Percentiles rank a stretch among this genome's conserved stretches.
Conservation (phyloP, 1,284 basidiomycete species). For the Cutaneotrichosporon dermatis region DNA sequence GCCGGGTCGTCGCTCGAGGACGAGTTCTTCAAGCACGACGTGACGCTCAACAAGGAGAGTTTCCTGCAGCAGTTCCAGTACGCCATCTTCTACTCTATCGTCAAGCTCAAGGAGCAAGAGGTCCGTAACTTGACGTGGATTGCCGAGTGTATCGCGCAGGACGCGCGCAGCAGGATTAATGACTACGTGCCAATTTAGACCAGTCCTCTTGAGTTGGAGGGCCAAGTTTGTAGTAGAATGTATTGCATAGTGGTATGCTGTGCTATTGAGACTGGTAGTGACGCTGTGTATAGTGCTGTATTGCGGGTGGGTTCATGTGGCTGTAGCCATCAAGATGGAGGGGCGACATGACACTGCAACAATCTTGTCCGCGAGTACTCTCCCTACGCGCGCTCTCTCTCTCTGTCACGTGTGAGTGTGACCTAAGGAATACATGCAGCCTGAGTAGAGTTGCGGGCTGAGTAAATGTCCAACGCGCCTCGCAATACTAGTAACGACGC, state of each 20-base stretch:
- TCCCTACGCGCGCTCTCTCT: too few species aligned
- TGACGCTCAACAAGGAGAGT: constrained; percentile 84
- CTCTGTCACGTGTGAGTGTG: too few species aligned
- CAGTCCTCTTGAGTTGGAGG: not conserved
- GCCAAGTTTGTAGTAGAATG: constrained; percentile 6
- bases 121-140: constrained; percentile 97
- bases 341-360: too few species aligned
- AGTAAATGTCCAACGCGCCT: too few species aligned
- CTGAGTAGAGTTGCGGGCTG: too few species aligned
- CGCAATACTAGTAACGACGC: too few species aligned
- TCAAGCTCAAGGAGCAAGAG: constrained; percentile 99
- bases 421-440: too few species aligned
- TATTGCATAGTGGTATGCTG: not conserved
- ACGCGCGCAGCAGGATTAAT: constrained; percentile 80
- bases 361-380: too few species aligned
- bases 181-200: constrained; percentile 77
- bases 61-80: constrained; percentile 95
- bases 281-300: too few species aligned
- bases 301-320: too few species aligned
- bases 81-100: constrained; percentile 85
- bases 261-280: too few species aligned
- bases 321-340: too few species aligned
- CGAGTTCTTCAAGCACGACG: constrained; percentile 91
- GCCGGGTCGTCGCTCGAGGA: constrained; percentile 67
- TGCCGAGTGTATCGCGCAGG: constrained; percentile 92